A percentile compares a stretch with the other conserved stretches of the same genome.
Evolutionary conservation across 495 filamentous ascomycete species (phyloP).

Genomic region (Talaromyces liani): DNA sequence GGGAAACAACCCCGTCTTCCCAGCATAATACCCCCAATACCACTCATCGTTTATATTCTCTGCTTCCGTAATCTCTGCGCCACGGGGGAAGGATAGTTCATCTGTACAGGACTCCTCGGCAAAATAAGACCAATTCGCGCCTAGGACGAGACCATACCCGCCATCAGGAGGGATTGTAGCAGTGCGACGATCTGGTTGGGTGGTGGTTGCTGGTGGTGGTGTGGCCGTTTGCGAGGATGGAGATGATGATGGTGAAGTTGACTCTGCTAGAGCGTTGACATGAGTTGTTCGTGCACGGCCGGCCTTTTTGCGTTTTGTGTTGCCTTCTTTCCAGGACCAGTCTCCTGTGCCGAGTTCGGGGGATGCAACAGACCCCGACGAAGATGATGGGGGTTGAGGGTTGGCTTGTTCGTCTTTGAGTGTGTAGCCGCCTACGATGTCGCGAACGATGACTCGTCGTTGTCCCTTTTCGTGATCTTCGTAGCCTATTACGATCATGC

Average conservation of each 20-base stretch:
- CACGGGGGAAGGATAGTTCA: slow-evolving; percentile 75
- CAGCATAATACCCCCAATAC: slow-evolving; percentile 75
- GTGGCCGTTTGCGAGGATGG: slow-evolving; percentile 4
- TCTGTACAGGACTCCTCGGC: slow-evolving; percentile 54
- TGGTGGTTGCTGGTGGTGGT: slow-evolving; percentile 9
- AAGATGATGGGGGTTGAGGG: slow-evolving; percentile 7
- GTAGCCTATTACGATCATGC: slow-evolving; percentile 76
- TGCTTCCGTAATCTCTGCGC: slow-evolving; percentile 72
- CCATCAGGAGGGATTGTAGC: slow-evolving; percentile 60
- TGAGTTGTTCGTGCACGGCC: slow-evolving; percentile 25
- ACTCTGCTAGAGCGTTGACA: neutral
- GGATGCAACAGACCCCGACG: slow-evolving; percentile 13
- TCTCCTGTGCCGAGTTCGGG: slow-evolving; percentile 26
- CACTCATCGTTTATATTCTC: slow-evolving; percentile 83
- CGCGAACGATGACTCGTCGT: slow-evolving; percentile 49
- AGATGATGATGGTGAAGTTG: slow-evolving; percentile 10
- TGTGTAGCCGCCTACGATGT: slow-evolving; percentile 63
- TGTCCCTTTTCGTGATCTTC: slow-evolving; percentile 52
- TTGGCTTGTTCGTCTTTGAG: slow-evolving; percentile 45
- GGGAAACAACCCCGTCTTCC: slow-evolving; percentile 67
- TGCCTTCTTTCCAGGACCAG: slow-evolving; percentile 46
- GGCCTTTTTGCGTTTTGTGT: slow-evolving; percentile 40
- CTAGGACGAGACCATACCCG: slow-evolving; percentile 52
- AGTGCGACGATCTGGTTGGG: neutral
- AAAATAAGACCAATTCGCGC: slow-evolving; percentile 67